Evolutionary conservation across 2,329 filamentous ascomycete species (phyloP).

Genomic region (Cordyceps javanica): DNA sequence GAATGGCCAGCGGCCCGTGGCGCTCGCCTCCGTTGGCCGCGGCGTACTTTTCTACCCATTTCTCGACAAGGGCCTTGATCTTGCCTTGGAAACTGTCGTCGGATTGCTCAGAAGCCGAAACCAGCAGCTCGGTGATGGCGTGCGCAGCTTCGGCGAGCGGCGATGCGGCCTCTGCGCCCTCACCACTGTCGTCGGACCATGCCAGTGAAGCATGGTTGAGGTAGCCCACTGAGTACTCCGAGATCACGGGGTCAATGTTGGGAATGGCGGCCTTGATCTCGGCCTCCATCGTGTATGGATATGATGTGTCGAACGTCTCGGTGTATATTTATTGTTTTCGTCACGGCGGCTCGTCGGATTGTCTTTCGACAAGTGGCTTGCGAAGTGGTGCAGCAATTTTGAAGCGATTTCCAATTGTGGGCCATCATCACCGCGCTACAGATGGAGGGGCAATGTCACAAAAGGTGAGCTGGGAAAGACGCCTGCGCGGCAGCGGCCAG

Average conservation of each 20-base stretch:
- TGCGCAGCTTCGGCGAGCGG: constrained; percentile 80
- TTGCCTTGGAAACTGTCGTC: constrained; percentile 65
- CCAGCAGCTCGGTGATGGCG: constrained; percentile 77
- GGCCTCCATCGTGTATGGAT: constrained; percentile 61
- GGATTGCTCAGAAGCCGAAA: constrained; percentile 84
- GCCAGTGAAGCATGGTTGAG: constrained; percentile 85
- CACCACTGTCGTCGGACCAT: constrained; percentile 64
- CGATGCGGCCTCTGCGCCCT: constrained; percentile 52
- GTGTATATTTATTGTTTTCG: neutral
- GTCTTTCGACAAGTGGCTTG: neutral
- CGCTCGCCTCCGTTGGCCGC: constrained; percentile 65
- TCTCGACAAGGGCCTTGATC: constrained; percentile 78
- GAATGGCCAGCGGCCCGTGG: constrained; percentile 69
- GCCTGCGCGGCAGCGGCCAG: too few relatives aligned
- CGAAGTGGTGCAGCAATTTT: constrained; percentile 7
- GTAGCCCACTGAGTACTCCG: constrained; percentile 91
- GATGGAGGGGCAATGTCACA: neutral
- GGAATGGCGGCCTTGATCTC: constrained; percentile 81
- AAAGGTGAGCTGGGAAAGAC: too few relatives aligned
- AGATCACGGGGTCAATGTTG: constrained; percentile 80
- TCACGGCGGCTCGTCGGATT: neutral
- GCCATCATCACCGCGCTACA: neutral
- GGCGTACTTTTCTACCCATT: constrained; percentile 80
- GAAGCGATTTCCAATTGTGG: constrained; percentile 10
- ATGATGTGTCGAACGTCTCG: neutral